Evolutionary conservation across 73 alveolate genomes (phyloP).

Genomic region (Tetrahymena borealis): DNA sequence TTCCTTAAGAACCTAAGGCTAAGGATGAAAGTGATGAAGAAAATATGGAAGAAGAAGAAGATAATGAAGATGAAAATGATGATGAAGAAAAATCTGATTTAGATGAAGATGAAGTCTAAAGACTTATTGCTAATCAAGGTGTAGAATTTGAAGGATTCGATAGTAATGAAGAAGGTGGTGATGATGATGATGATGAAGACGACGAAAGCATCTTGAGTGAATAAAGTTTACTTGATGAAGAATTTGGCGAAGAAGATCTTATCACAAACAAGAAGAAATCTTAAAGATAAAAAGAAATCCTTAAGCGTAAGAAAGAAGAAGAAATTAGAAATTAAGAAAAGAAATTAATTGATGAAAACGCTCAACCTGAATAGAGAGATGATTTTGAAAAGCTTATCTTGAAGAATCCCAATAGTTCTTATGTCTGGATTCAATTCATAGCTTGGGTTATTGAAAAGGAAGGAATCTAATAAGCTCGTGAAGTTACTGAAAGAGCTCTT

Average conservation of each 20-base stretch:
- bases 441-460: constrained; percentile 75
- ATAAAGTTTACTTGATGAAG: constrained; percentile 24
- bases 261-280: constrained; percentile 48
- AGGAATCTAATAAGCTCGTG: constrained; percentile 78
- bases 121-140: constrained; percentile 35
- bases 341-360: constrained; percentile 52
- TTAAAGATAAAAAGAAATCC: constrained; percentile 53
- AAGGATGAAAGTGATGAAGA: constrained; percentile 12
- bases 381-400: constrained; percentile 61
- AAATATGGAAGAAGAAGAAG: constrained; percentile 33
- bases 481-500: constrained; percentile 88
- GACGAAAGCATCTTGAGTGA: constrained; percentile 24
- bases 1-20: not conserved
- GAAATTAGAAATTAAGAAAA: constrained; percentile 63
- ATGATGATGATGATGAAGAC: constrained; percentile 53
- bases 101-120: constrained; percentile 44
- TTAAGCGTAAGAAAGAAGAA: constrained; percentile 60
- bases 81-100: constrained; percentile 52
- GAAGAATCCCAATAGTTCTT: constrained; percentile 67
- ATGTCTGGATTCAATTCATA: constrained; percentile 85
- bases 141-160: constrained; percentile 55
- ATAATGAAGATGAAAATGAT: constrained; percentile 57
- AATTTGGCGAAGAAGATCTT: constrained; percentile 47
- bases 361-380: constrained; percentile 59
- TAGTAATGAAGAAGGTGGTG: constrained; percentile 54